Evolutionary conservation across 495 filamentous ascomycete genomes (phyloP).

Genomic region (Aeminium ludgeri): DNA sequence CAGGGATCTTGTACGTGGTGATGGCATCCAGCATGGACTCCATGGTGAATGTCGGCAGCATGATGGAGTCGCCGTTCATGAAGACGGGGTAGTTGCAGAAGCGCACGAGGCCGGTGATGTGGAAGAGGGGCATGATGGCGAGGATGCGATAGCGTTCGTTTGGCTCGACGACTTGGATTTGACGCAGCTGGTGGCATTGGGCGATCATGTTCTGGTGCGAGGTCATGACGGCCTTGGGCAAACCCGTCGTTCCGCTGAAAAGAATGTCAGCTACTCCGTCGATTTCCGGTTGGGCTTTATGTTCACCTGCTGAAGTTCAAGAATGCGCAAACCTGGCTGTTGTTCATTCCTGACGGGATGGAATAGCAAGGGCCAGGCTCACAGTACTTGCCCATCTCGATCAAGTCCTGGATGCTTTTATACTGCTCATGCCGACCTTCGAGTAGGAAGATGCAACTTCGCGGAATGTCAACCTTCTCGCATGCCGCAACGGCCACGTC

Average conservation of each 20-base stretch:
- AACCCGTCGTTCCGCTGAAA: conserved; percentile 19
- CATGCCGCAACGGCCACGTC: conserved; percentile 35
- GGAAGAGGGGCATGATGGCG: conserved; percentile 39
- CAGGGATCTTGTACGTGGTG: conserved; percentile 34
- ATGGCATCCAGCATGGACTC: conserved; percentile 12
- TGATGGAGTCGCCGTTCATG: conserved; percentile 35
- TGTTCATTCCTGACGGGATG: conserved; percentile 32
- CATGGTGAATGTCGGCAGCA: conserved; percentile 15
- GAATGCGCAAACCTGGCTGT: conserved; percentile 38
- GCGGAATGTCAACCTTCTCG: conserved; percentile 32
- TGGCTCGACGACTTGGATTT: conserved; percentile 25
- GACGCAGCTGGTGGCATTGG: conserved; percentile 39
- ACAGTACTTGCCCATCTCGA: conserved; percentile 25
- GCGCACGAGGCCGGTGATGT: conserved; percentile 39
- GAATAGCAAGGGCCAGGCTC: conserved; percentile 21
- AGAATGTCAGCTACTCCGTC: background rate
- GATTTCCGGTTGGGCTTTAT: no score
- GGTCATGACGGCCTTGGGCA: conserved; percentile 26
- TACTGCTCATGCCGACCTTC: conserved; percentile 33
- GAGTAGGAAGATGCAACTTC: conserved; percentile 35
- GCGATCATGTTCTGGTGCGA: conserved; percentile 46
- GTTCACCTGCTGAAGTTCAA: conserved; percentile 28
- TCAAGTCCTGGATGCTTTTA: conserved; percentile 31
- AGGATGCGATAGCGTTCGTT: conserved; percentile 31
- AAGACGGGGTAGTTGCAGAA: conserved; percentile 42